phyloP scores from a whole-genome alignment of 331 rosid species.

The Dryas integrifolia region DNA sequence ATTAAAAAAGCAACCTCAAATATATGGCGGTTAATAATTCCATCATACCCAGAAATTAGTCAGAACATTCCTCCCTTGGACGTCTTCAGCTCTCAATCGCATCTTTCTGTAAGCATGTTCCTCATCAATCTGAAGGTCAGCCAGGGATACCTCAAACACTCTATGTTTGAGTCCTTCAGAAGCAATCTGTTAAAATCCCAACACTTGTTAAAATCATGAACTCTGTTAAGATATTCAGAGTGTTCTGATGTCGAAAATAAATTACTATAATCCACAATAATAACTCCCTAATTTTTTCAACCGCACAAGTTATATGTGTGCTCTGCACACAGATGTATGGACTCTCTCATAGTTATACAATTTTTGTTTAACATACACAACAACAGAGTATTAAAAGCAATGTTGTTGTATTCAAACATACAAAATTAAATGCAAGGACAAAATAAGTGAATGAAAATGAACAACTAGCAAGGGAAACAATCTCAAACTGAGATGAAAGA shows the following conservation, averaged over 20 bases:
- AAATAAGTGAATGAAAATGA: too few relatives aligned
- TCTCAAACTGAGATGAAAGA: background rate
- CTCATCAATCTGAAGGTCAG: slow-evolving; percentile 92
- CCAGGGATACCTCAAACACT: slow-evolving; percentile 85
- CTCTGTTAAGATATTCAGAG: background rate
- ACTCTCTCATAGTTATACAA: background rate
- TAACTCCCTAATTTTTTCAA: background rate
- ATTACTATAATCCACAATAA: background rate
- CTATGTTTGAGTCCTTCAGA: slow-evolving; percentile 94
- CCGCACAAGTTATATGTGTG: too few relatives aligned
- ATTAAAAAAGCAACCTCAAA: background rate
- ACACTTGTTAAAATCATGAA: background rate
- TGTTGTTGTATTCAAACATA: background rate
- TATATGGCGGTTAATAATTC: background rate
- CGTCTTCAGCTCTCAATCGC: slow-evolving; percentile 90
- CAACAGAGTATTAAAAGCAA: background rate
- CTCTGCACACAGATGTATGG: background rate
- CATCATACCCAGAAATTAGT: slow-evolving; percentile 86
- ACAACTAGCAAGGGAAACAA: too few relatives aligned
- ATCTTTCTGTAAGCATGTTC: slow-evolving; percentile 94
- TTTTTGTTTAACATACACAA: background rate
- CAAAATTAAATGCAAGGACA: background rate
- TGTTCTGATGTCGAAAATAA: background rate
- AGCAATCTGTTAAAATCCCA: slow-evolving; percentile 57
- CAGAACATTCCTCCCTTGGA: slow-evolving; percentile 80